Conservation (phyloP, 31 red algal species). For the Asparagopsis taxiformis region DNA sequence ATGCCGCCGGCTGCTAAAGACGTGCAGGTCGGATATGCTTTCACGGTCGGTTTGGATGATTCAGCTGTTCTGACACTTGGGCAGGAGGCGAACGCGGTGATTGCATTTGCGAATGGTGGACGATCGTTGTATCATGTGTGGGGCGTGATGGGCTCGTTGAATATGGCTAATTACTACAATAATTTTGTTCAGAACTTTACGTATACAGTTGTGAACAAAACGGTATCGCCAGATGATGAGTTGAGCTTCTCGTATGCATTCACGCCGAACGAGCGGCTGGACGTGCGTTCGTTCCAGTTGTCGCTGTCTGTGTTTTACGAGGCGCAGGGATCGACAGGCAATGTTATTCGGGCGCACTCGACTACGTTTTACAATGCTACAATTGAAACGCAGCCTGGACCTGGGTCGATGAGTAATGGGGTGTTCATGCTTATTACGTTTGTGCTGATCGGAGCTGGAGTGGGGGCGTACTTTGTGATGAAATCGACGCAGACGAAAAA, state of each 20-base stretch:
- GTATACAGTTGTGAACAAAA: slow-evolving; percentile 79
- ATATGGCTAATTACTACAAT: slow-evolving; percentile 49
- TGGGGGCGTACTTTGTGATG: slow-evolving; percentile 14
- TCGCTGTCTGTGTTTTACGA: slow-evolving; percentile 87
- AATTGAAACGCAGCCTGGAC: slow-evolving; percentile 37
- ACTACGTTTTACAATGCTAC: slow-evolving; percentile 79
- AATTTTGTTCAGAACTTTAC: slow-evolving; percentile 89
- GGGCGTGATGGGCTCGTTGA: slow-evolving; percentile 85
- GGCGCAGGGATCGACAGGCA: slow-evolving; percentile 40
- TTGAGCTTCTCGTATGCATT: slow-evolving; percentile 80
- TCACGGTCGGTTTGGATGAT: slow-evolving; percentile 19
- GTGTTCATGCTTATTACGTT: slow-evolving; percentile 44
- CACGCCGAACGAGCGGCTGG: slow-evolving; percentile 71
- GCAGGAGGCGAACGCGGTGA: slow-evolving; percentile 21
- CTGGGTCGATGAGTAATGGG: slow-evolving; percentile 46
- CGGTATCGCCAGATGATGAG: slow-evolving; percentile 55
- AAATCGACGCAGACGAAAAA: slow-evolving; percentile 1
- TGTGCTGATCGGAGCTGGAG: slow-evolving; percentile 4
- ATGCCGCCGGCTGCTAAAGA: slow-evolving; percentile 41
- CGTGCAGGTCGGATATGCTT: slow-evolving; percentile 38
- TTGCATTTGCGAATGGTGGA: slow-evolving; percentile 72
- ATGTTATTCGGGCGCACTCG: slow-evolving; percentile 51
- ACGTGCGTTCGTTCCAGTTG: slow-evolving; percentile 65
- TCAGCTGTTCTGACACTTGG: slow-evolving; percentile 45
- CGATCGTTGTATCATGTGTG: slow-evolving; percentile 55